Evolutionary conservation across 108 stramenopile species (phyloP).

Genomic region (Nannochloropsis gaditana): DNA sequence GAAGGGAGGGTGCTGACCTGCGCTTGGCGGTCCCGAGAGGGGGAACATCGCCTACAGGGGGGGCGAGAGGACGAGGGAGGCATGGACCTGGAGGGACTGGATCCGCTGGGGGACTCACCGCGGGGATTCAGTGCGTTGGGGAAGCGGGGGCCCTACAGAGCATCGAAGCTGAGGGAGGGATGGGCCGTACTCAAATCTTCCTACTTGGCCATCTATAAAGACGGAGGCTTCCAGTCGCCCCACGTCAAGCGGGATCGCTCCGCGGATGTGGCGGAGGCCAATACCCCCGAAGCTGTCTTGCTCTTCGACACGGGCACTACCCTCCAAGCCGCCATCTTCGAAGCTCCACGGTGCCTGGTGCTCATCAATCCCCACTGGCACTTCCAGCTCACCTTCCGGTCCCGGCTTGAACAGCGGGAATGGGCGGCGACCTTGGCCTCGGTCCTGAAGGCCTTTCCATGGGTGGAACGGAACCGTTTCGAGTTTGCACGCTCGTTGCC

Average conservation of each 20-base stretch:
- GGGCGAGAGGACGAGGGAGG: neutral
- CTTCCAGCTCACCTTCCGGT: neutral
- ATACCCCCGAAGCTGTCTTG: neutral
- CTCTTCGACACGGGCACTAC: neutral
- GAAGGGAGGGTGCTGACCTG: neutral
- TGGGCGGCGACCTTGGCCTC: neutral
- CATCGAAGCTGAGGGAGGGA: neutral
- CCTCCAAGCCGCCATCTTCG: neutral
- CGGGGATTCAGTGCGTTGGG: neutral
- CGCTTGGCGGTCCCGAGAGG: neutral
- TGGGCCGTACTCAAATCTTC: constrained; percentile 10
- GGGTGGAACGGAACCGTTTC: constrained; percentile 15
- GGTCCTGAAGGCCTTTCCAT: neutral
- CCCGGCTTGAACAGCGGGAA: neutral
- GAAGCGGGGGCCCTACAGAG: neutral
- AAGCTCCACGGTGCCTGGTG: neutral
- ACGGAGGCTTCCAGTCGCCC: neutral
- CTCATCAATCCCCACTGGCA: neutral
- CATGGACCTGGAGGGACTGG: neutral
- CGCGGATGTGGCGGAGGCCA: neutral
- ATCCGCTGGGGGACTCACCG: neutral
- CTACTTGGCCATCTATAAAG: constrained; percentile 12
- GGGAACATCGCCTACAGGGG: neutral
- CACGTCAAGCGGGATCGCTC: no score
- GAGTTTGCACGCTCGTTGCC: neutral